These are phyloP conservation scores for Aspergillus quadrilineatus DNA, from an alignment of 2,329 filamentous ascomycete species.

Conservation along the genomic window DNA sequence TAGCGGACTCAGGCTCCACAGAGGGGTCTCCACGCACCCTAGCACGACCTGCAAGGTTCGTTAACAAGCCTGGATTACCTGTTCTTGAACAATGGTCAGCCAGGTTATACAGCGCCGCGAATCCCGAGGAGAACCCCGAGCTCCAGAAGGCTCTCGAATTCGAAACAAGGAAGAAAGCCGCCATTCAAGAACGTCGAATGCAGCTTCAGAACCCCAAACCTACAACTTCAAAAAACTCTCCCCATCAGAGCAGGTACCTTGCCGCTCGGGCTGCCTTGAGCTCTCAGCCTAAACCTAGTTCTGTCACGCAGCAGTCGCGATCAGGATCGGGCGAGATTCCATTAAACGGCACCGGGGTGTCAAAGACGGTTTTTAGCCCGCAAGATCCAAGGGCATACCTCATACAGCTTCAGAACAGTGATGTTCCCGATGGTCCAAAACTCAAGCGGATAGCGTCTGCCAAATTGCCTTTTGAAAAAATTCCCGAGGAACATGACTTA, in stretches of 20 bases:
- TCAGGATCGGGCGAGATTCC: not conserved
- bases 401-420: conserved; percentile 22
- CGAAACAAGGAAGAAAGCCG: conserved; percentile 39
- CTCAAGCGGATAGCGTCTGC: conserved; percentile 19
- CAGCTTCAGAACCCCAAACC: conserved; percentile 13
- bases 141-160: conserved; percentile 39
- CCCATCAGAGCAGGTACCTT: conserved; percentile 34
- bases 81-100: conserved; percentile 27
- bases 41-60: not conserved
- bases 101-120: conserved; percentile 20
- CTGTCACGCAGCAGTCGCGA: not conserved
- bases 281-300: not conserved
- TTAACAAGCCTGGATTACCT: conserved; percentile 19
- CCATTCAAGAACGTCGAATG: conserved; percentile 28
- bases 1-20: not conserved
- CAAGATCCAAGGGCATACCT: conserved; percentile 34
- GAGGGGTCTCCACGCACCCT: not conserved
- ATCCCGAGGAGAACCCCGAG: conserved; percentile 16
- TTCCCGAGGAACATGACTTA: conserved; percentile 25
- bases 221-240: conserved; percentile 18
- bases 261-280: conserved; percentile 29
- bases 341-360: not conserved
- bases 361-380: conserved; percentile 15
- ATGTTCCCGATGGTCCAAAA: not conserved
- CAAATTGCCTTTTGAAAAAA: conserved; percentile 32